Evolutionary conservation across 495 filamentous ascomycete genomes (phyloP).

Genomic region (Friedmanniomyces simplex): DNA sequence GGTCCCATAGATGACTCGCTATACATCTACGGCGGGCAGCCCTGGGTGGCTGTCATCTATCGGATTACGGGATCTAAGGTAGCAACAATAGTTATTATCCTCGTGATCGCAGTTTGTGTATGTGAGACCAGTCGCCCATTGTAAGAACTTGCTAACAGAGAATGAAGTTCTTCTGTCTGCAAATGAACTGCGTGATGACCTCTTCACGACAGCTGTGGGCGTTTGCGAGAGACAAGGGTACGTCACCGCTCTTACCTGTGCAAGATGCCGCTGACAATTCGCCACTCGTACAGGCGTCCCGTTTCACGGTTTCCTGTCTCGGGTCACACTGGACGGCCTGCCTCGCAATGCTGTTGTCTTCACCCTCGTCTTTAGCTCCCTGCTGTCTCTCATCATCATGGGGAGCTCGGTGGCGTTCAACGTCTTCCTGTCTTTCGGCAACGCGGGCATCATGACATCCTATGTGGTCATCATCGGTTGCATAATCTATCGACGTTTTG

Average conservation of each 20-base stretch:
- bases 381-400: conserved; percentile 11
- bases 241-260: too few species aligned
- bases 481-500: conserved; percentile 32
- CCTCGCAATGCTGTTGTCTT: conserved; percentile 28
- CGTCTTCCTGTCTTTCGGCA: conserved; percentile 39
- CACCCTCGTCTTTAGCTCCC: conserved; percentile 18
- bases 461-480: conserved; percentile 44
- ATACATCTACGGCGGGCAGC: neutral
- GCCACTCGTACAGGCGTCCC: conserved; percentile 31
- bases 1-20: neutral
- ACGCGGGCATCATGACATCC: conserved; percentile 37
- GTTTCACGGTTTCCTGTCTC: conserved; percentile 39
- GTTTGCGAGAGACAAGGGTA: conserved; percentile 48
- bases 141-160: too few species aligned
- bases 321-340: neutral
- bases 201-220: conserved; percentile 48
- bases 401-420: conserved; percentile 31
- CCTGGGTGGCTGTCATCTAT: neutral
- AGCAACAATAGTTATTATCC: neutral
- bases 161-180: neutral
- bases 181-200: conserved; percentile 5
- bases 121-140: too few species aligned
- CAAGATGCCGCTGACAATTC: too few species aligned
- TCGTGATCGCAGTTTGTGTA: too few species aligned
- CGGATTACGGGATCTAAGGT: neutral